These are phyloP conservation scores for Hygrocybe punicea DNA, from an alignment of 768 basidiomycete genomes.

Conservation along the genomic window DNA sequence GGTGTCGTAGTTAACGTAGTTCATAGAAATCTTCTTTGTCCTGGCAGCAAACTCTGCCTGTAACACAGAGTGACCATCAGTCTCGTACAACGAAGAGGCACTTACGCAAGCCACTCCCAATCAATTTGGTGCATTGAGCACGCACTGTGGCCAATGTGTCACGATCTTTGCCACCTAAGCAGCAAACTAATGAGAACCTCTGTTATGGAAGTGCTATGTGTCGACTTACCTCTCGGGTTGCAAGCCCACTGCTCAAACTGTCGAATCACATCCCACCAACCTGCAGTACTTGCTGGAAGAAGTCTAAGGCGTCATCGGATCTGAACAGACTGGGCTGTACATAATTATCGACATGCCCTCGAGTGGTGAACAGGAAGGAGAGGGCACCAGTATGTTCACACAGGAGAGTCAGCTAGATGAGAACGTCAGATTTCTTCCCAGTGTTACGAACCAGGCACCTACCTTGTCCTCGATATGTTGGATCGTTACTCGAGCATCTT, in stretches of 20 bases:
- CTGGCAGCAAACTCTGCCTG: not conserved
- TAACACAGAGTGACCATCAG: not conserved
- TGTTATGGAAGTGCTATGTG: too few species aligned
- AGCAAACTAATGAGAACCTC: too few species aligned
- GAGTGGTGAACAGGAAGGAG: not conserved
- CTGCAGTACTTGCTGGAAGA: not conserved
- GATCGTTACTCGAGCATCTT: not conserved
- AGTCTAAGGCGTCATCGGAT: not conserved
- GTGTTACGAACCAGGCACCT: not conserved
- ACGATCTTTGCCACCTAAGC: not conserved
- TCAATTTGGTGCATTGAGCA: slow-evolving; percentile 1
- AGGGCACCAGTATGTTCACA: not conserved
- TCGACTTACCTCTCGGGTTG: too few species aligned
- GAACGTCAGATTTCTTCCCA: not conserved
- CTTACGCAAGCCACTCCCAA: not conserved
- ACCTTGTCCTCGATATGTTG: not conserved
- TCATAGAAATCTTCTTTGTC: too few species aligned
- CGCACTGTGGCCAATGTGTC: not conserved
- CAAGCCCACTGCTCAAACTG: slow-evolving; percentile 4
- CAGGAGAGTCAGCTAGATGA: not conserved
- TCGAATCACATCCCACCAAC: not conserved
- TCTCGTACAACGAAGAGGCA: not conserved
- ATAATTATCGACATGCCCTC: not conserved
- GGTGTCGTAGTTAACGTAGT: slow-evolving; percentile 1
- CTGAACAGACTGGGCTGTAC: not conserved